A percentile compares a stretch with the other conserved stretches of the same genome.
phyloP scores from a whole-genome alignment of 306 rosid species.

The Chamaecrista fasciculata region DNA sequence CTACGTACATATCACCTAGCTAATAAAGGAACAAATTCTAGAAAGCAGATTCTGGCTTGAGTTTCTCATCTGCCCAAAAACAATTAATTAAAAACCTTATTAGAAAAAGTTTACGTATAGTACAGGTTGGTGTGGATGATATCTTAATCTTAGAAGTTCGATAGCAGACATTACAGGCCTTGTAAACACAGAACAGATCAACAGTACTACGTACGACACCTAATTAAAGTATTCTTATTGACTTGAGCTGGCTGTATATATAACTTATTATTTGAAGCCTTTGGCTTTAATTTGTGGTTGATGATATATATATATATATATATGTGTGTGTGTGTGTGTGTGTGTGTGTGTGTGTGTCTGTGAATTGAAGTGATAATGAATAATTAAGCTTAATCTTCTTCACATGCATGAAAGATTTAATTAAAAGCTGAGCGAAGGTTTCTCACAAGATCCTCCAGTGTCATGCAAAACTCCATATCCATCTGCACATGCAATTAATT shows the following conservation, averaged over 20 bases:
- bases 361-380: too few relatives aligned
- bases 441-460: constrained; percentile 71
- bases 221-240: not conserved
- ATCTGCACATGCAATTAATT: constrained; percentile 48
- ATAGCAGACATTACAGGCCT: constrained; percentile 42
- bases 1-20: too few relatives aligned
- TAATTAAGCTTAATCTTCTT: constrained; percentile 36
- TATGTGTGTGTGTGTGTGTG: not conserved
- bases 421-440: constrained; percentile 57
- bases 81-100: too few relatives aligned
- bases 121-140: constrained; percentile 39
- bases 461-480: constrained; percentile 66
- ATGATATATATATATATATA: not conserved
- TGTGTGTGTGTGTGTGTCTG: not conserved
- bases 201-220: constrained; percentile 24
- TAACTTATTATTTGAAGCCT: too few relatives aligned
- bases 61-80: too few relatives aligned
- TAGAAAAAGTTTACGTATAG: too few relatives aligned
- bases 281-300: too few relatives aligned
- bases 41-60: too few relatives aligned
- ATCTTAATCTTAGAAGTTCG: too few relatives aligned
- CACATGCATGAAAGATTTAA: constrained; percentile 50
- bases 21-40: too few relatives aligned
- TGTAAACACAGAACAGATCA: constrained; percentile 31
- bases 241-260: too few relatives aligned